Evolutionary conservation across 169 alveolate genomes (phyloP).

Genomic region (Plasmodium relictum): DNA sequence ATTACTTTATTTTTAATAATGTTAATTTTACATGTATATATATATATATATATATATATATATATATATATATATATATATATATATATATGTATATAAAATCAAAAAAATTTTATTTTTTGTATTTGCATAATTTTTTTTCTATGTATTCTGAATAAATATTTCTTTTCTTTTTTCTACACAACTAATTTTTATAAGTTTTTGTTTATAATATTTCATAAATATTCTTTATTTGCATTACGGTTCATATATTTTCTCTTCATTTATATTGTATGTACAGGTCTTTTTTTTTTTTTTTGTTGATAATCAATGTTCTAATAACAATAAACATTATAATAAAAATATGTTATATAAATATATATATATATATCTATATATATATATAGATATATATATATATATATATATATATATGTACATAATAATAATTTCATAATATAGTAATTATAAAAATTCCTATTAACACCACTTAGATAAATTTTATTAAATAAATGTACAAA

Average conservation of each 20-base stretch:
- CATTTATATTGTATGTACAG: neutral
- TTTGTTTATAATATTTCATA: neutral
- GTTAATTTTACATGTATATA: neutral
- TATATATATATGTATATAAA: no score
- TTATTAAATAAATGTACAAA: no score
- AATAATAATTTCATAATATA: no score
- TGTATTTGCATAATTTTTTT: neutral
- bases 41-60: neutral
- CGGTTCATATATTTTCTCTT: neutral
- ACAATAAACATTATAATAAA: no score
- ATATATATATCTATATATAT: no score
- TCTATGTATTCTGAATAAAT: neutral
- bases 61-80: neutral
- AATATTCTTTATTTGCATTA: neutral
- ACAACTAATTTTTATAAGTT: neutral
- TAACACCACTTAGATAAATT: no score
- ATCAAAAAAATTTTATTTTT: conserved; percentile 11
- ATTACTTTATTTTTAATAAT: neutral
- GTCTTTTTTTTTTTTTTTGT: conserved; percentile 5
- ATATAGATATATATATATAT: no score
- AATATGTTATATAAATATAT: no score
- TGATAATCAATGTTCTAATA: no score
- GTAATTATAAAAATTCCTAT: no score
- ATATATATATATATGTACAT: no score
- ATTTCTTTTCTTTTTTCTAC: neutral